Evolutionary conservation across 1,284 basidiomycete genomes (phyloP).

Genomic region (Abortiporus biennis): DNA sequence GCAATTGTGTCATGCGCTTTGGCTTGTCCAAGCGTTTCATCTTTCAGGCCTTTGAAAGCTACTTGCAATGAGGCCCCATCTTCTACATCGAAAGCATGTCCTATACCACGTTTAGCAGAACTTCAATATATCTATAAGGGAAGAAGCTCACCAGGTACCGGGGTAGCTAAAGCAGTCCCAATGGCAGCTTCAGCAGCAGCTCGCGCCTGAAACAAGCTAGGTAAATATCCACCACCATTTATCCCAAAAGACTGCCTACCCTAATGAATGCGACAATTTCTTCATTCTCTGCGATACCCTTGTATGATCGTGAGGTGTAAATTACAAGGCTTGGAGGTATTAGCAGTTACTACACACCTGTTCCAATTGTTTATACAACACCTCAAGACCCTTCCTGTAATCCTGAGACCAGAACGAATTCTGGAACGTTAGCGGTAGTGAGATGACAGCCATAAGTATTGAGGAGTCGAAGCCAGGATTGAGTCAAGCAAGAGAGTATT

Average conservation of each 20-base stretch:
- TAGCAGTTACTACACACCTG: conserved; percentile 42
- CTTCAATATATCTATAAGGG: not conserved
- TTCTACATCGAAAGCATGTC: conserved; percentile 64
- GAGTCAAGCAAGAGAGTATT: not conserved
- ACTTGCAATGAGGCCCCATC: conserved; percentile 76
- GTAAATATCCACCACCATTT: too few relatives aligned
- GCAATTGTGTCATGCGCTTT: conserved; percentile 60
- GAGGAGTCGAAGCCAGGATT: not conserved
- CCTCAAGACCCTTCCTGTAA: conserved; percentile 76
- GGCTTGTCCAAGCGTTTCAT: conserved; percentile 61
- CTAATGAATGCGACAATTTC: conserved; percentile 79
- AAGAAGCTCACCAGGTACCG: conserved; percentile 25
- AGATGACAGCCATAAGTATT: conserved; percentile 84
- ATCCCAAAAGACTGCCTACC: conserved; percentile 45
- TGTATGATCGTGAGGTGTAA: conserved; percentile 13
- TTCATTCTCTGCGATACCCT: conserved; percentile 76
- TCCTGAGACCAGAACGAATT: conserved; percentile 94
- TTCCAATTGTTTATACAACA: conserved; percentile 72
- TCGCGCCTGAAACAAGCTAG: conserved; percentile 66
- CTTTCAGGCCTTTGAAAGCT: conserved; percentile 73
- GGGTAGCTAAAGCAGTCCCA: conserved; percentile 50
- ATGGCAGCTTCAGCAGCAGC: conserved; percentile 58
- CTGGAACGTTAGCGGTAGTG: conserved; percentile 77
- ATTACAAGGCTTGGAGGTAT: conserved; percentile 3
- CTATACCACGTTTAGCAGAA: conserved; percentile 29